Evolutionary conservation across 2,329 filamentous ascomycete genomes (phyloP).

Genomic region (Purpureocillium lavendulum): DNA sequence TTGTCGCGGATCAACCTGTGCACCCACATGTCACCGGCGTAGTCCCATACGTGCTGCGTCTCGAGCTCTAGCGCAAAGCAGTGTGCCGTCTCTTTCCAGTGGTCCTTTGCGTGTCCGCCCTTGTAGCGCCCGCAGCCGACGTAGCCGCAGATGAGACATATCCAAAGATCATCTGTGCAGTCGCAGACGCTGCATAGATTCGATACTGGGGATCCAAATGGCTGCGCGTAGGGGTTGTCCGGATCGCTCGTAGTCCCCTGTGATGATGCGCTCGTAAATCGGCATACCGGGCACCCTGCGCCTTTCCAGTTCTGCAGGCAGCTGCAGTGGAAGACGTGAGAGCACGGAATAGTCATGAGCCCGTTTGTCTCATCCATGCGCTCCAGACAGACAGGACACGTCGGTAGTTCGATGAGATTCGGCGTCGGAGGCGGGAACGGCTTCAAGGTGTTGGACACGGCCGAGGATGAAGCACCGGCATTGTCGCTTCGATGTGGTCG

Average conservation of each 20-base stretch:
- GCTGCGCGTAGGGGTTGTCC: constrained; percentile 40
- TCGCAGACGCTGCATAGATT: constrained; percentile 79
- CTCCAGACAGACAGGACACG: constrained; percentile 92
- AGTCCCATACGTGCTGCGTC: constrained; percentile 97
- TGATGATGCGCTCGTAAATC: constrained; percentile 59
- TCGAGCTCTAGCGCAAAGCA: constrained; percentile 88
- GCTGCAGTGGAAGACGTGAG: constrained; percentile 95
- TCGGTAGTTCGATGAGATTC: constrained; percentile 82
- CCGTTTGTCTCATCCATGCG: constrained; percentile 98
- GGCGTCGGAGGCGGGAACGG: constrained; percentile 64
- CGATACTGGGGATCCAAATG: constrained; percentile 50
- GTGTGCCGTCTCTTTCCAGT: constrained; percentile 85
- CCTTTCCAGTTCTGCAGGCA: constrained; percentile 96
- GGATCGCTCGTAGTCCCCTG: constrained; percentile 28
- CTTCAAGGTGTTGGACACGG: constrained; percentile 38
- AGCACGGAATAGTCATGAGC: constrained; percentile 89
- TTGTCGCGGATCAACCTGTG: constrained; percentile 93
- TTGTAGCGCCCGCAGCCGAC: constrained; percentile 94
- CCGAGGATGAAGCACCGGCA: constrained; percentile 44
- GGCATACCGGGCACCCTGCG: constrained; percentile 86
- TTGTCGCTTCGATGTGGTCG: constrained; percentile 42
- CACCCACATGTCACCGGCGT: constrained; percentile 90
- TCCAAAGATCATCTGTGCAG: constrained; percentile 78
- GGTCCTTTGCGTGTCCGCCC: constrained; percentile 83
- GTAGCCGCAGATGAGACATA: constrained; percentile 87